Conservation (phyloP, 2,329 filamentous ascomycete genomes). For the Aureobasidium mangrovei region DNA sequence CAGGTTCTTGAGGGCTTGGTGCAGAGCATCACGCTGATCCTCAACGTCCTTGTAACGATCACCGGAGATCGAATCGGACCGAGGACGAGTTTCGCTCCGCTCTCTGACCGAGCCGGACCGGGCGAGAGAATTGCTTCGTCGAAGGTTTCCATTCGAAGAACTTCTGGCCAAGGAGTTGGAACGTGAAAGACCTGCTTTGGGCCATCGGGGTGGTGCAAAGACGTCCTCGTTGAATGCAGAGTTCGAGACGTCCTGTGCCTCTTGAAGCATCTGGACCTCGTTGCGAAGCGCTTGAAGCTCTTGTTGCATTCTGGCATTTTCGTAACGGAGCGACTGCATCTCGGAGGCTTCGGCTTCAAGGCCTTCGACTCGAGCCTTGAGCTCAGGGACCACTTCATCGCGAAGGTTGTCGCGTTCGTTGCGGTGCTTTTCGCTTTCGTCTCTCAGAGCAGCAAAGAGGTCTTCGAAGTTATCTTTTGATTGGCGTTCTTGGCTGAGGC, state of each 20-base stretch:
- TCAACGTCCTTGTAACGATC: slow-evolving; percentile 76
- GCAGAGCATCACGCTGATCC: slow-evolving; percentile 84
- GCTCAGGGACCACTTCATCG: slow-evolving; percentile 75
- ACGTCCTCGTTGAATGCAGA: slow-evolving; percentile 48
- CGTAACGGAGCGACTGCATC: slow-evolving; percentile 65
- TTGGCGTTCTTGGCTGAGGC: slow-evolving; percentile 74
- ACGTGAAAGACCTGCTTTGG: slow-evolving; percentile 35
- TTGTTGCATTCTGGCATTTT: slow-evolving; percentile 77
- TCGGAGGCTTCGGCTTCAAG: slow-evolving; percentile 67
- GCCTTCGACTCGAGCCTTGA: slow-evolving; percentile 67
- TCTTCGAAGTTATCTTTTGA: slow-evolving; percentile 93
- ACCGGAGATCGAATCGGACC: slow-evolving; percentile 36
- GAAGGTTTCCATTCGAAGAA: slow-evolving; percentile 29
- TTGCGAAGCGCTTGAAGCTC: slow-evolving; percentile 62
- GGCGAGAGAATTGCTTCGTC: slow-evolving; percentile 22
- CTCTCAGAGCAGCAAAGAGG: slow-evolving; percentile 71
- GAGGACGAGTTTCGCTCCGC: slow-evolving; percentile 29
- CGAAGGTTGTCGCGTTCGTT: slow-evolving; percentile 88
- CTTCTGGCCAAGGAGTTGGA: slow-evolving; percentile 52
- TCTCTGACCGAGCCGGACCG: slow-evolving; percentile 31
- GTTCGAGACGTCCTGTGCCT: slow-evolving; percentile 30
- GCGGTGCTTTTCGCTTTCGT: slow-evolving; percentile 70
- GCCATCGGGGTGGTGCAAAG: slow-evolving; percentile 21
- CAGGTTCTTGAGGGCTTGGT: slow-evolving; percentile 75
- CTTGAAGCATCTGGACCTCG: slow-evolving; percentile 41